Evolutionary conservation across 2,329 filamentous ascomycete genomes (phyloP).

Genomic region (Pseudogymnoascus sp.): DNA sequence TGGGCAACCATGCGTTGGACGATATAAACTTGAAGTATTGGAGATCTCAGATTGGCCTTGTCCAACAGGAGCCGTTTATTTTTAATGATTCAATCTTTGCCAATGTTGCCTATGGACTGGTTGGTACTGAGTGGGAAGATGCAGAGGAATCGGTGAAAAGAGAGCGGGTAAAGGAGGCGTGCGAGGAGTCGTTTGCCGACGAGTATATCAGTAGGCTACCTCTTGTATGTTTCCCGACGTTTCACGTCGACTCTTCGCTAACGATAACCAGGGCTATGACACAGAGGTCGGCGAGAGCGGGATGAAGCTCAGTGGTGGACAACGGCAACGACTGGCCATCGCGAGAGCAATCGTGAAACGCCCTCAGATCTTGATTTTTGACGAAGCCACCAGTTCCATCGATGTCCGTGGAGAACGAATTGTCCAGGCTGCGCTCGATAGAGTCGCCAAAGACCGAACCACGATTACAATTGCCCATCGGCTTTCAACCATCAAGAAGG

Average conservation of each 20-base stretch:
- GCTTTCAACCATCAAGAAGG: constrained; percentile 66
- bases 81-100: constrained; percentile 59
- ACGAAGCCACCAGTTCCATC: constrained; percentile 67
- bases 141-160: constrained; percentile 47
- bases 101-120: constrained; percentile 54
- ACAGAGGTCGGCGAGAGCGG: constrained; percentile 71
- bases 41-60: constrained; percentile 53
- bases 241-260: constrained; percentile 1
- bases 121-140: constrained; percentile 45
- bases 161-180: constrained; percentile 55
- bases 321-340: constrained; percentile 75
- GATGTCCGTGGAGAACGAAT: constrained; percentile 45
- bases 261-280: constrained; percentile 50
- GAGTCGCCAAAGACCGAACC: constrained; percentile 48
- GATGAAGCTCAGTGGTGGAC: constrained; percentile 73
- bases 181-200: constrained; percentile 59
- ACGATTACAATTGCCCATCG: constrained; percentile 61
- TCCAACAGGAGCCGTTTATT: constrained; percentile 61
- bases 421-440: constrained; percentile 47
- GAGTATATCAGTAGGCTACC: constrained; percentile 61
- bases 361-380: constrained; percentile 64
- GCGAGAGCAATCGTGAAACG: constrained; percentile 66
- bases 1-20: constrained; percentile 46
- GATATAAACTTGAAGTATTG: constrained; percentile 56
- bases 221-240: constrained; percentile 31